Conservation (phyloP, 441 rosid species). For the Gossypium gossypioides region DNA sequence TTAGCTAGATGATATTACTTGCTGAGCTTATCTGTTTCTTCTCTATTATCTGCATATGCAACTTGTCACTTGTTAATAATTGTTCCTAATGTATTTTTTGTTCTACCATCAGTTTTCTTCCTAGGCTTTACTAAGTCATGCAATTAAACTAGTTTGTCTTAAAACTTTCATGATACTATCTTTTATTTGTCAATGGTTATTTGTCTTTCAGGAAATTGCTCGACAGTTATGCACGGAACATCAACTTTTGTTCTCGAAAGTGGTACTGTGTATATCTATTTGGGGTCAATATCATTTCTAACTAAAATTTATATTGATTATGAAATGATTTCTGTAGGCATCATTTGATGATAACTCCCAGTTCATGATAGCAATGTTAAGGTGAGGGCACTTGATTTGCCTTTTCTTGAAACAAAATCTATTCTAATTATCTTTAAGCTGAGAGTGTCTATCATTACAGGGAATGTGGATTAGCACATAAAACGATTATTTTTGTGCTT, state of each 20-base stretch:
- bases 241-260: slow-evolving; percentile 70
- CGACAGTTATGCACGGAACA: slow-evolving; percentile 78
- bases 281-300: slow-evolving; percentile 10
- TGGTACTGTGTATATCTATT: slow-evolving; percentile 33
- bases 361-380: slow-evolving; percentile 69
- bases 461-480: slow-evolving; percentile 95
- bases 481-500: slow-evolving; percentile 72
- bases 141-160: background rate
- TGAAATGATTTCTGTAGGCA: slow-evolving; percentile 44
- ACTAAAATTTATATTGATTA: slow-evolving; percentile 13
- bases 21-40: background rate
- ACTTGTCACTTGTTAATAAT: background rate
- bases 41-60: background rate
- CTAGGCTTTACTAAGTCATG: background rate
- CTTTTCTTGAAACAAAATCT: background rate
- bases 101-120: background rate
- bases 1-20: background rate
- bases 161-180: background rate
- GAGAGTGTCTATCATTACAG: slow-evolving; percentile 34
- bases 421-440: background rate
- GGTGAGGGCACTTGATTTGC: slow-evolving; percentile 33
- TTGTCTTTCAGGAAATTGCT: slow-evolving; percentile 62
- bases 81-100: background rate
- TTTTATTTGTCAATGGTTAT: slow-evolving; percentile 12
- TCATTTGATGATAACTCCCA: slow-evolving; percentile 87